phyloP scores from a whole-genome alignment of 2,329 filamentous ascomycete genomes.

The Colletotrichum cordylinicola region DNA sequence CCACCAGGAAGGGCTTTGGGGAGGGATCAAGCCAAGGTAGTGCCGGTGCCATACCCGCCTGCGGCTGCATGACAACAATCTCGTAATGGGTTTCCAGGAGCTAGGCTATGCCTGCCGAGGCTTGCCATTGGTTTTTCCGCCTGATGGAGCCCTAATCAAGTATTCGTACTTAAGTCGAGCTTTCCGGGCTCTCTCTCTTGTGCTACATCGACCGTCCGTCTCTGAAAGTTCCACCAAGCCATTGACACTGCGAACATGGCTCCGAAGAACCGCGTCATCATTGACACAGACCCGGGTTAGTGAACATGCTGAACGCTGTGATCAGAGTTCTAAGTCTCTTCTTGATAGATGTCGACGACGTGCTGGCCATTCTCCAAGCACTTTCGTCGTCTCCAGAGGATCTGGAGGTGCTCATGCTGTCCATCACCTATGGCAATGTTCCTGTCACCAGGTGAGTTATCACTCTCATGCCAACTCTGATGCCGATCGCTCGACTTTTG shows the following conservation, averaged over 20 bases:
- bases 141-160: no score
- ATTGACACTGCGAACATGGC: constrained; percentile 53
- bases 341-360: constrained; percentile 81
- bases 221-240: no score
- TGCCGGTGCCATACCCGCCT: no score
- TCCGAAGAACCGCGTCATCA: constrained; percentile 80
- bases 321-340: not conserved
- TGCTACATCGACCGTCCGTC: no score
- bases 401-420: constrained; percentile 83
- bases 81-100: no score
- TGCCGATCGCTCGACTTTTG: not conserved
- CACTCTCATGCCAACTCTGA: not conserved
- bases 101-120: no score
- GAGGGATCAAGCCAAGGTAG: no score
- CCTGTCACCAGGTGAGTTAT: constrained; percentile 74
- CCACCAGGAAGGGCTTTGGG: no score
- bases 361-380: constrained; percentile 86
- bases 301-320: not conserved
- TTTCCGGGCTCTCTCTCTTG: no score
- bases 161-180: no score
- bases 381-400: constrained; percentile 83
- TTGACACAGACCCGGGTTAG: constrained; percentile 90
- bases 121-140: no score
- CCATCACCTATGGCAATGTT: constrained; percentile 93
- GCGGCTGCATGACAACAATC: no score